Conservation (phyloP, 495 filamentous ascomycete species). For the Evansstolkia leycettana region DNA sequence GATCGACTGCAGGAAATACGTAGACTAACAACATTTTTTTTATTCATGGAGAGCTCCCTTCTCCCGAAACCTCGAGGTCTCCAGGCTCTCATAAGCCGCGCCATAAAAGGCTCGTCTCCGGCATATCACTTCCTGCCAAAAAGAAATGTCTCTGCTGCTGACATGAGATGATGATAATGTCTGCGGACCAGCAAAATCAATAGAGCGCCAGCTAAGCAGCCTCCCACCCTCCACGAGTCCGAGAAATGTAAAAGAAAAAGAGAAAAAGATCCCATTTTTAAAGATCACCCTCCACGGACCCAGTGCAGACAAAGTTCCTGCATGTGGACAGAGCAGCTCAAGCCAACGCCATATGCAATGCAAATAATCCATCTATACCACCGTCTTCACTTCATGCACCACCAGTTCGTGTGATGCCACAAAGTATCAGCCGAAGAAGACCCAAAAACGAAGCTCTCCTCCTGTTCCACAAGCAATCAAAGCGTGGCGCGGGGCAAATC, state of each 20-base stretch:
- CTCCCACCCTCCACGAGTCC: slow-evolving; percentile 30
- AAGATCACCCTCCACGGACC: slow-evolving; percentile 26
- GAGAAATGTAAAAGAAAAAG: slow-evolving; percentile 20
- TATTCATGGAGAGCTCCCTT: slow-evolving; percentile 10
- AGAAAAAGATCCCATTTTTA: slow-evolving; percentile 19
- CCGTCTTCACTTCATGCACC: neutral
- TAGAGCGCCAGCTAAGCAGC: slow-evolving; percentile 25
- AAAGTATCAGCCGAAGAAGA: slow-evolving; percentile 14
- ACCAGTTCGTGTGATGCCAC: slow-evolving; percentile 3
- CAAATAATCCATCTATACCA: slow-evolving; percentile 27
- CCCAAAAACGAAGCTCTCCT: slow-evolving; percentile 2
- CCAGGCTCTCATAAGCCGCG: slow-evolving; percentile 4
- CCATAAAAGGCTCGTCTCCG: slow-evolving; percentile 13
- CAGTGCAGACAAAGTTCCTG: slow-evolving; percentile 10
- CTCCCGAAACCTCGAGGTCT: slow-evolving; percentile 9
- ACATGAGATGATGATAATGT: slow-evolving; percentile 16
- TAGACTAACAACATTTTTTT: slow-evolving; percentile 13
- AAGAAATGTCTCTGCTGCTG: slow-evolving; percentile 15
- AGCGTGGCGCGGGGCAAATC: neutral
- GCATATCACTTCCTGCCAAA: slow-evolving; percentile 11
- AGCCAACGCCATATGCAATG: slow-evolving; percentile 41
- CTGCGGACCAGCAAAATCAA: slow-evolving; percentile 12
- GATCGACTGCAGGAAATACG: slow-evolving; percentile 1
- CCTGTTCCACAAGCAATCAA: neutral
- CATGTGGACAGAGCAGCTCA: slow-evolving; percentile 33